Conservation (phyloP, 2,329 filamentous ascomycete genomes). For the Paecilomyces sp. region DNA sequence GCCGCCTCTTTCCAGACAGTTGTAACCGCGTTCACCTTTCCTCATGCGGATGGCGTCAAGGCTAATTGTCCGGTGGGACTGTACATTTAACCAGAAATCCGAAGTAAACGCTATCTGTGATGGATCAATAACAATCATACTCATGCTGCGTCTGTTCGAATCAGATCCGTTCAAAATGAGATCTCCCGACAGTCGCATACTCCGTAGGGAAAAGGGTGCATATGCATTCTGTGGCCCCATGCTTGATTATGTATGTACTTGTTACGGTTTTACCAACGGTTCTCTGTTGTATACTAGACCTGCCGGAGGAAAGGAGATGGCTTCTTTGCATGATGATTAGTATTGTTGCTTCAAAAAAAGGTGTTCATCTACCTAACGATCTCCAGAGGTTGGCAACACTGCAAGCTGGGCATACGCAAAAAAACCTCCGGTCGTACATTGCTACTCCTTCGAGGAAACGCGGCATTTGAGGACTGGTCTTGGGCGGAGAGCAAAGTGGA, state of each 20-base stretch:
- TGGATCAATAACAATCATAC: not conserved
- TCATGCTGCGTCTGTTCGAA: not conserved
- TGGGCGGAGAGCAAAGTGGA: not conserved
- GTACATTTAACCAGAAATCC: not conserved
- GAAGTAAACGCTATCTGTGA: not conserved
- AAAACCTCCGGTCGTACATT: not conserved
- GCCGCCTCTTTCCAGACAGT: not conserved
- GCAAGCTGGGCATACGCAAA: not conserved
- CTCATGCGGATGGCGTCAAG: not conserved
- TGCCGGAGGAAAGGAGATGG: not conserved
- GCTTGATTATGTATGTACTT: not conserved
- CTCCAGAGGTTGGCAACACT: not conserved
- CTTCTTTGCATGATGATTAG: not conserved
- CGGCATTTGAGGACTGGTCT: not conserved
- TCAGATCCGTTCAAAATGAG: not conserved
- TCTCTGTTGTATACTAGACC: not conserved
- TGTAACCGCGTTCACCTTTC: not conserved
- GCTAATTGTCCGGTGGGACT: not conserved
- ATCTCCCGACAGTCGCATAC: not conserved
- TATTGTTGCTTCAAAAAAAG: too few species aligned
- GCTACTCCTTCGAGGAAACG: not conserved
- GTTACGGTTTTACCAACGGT: not conserved
- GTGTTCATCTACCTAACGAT: not conserved
- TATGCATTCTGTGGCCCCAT: not conserved
- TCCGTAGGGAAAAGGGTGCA: not conserved